Conservation (phyloP, 2,329 filamentous ascomycete genomes). For the Lachnellula willkommii region DNA sequence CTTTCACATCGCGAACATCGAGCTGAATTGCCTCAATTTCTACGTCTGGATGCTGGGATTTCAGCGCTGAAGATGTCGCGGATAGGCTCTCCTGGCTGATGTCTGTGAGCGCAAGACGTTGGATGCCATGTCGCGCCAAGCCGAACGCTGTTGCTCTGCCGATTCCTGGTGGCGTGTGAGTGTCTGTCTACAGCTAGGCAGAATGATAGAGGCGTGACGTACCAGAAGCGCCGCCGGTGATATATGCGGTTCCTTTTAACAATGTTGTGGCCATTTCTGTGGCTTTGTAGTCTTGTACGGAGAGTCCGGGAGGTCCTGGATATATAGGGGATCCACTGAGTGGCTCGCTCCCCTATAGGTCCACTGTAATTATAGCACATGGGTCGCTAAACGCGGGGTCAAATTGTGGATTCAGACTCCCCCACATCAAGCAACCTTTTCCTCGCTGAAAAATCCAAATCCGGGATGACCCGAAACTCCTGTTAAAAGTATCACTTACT, state of each 20-base stretch:
- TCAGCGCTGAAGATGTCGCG: conserved; percentile 32
- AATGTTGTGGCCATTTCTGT: conserved; percentile 29
- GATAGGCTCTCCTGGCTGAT: conserved; percentile 35
- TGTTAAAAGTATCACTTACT: no score
- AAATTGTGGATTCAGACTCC: no score
- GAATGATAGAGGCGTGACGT: background rate
- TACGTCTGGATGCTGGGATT: conserved; percentile 35
- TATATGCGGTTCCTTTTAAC: conserved; percentile 42
- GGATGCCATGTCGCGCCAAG: conserved; percentile 44
- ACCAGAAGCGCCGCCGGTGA: conserved; percentile 45
- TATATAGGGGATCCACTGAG: no score
- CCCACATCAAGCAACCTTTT: no score
- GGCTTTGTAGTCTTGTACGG: no score
- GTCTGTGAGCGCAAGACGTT: conserved; percentile 43
- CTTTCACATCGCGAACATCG: conserved; percentile 41
- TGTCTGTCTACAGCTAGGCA: background rate
- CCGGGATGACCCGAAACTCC: no score
- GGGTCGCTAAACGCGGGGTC: no score
- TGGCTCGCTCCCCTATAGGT: no score
- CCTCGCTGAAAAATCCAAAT: no score
- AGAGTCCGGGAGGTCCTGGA: no score
- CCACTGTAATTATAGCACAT: no score
- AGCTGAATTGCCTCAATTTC: conserved; percentile 38
- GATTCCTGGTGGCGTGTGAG: conserved; percentile 36
- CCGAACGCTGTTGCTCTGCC: conserved; percentile 42